Evolutionary conservation across 2,329 filamentous ascomycete species (phyloP), one percentile per base, ranked within the genome.

Genomic region (Pseudogymnoascus sp.): DNA sequence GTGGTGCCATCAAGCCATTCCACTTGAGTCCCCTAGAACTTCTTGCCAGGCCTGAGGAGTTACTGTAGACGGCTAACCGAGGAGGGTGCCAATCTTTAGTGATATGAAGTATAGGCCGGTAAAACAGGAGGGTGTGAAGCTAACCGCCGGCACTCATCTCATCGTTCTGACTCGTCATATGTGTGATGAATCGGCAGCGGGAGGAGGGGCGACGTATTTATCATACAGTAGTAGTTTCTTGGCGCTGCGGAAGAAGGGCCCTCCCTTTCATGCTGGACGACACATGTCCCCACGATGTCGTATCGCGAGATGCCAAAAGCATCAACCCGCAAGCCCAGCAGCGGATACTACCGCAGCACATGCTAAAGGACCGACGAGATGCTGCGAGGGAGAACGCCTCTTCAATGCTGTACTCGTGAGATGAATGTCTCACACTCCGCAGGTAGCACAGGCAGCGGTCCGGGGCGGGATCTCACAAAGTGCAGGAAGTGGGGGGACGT

Each of bases 151-250:
- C 25, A 50, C 25, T 30, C 22, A 30, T 50, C 43, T 11, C 22
- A 50, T 50, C 43, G 25, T 50, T 50, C 25, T 50, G 43, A 50
- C 43, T 50, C 30, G 43, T 50, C 43, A 50, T 50, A 50, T 30
- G 30, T 50, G 43, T 50, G 43, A 50, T 50, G 14, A 30, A 50
- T 50, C 43, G 22, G 25, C 43, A 50, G 43, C 43, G 43, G 43
- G 22, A 50, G 25, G 5, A 50, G 25, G 25, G 18, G 7, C 22
- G 25, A 50, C 16, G 43, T 30, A 50, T 30, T 30, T 18, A 50
- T 50, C 22, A 30, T 30, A 30, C 43, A 50, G 43, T 50, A 50
- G 43, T 50, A 50, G 6, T 16, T 16, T 5, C 41, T 30, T 50
- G 8, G 41, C 32, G 8, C 22, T 50, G 39, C 39, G n/a, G 20